Conservation (phyloP, 495 filamentous ascomycete species). For the Lasiosphaeris hirsuta region DNA sequence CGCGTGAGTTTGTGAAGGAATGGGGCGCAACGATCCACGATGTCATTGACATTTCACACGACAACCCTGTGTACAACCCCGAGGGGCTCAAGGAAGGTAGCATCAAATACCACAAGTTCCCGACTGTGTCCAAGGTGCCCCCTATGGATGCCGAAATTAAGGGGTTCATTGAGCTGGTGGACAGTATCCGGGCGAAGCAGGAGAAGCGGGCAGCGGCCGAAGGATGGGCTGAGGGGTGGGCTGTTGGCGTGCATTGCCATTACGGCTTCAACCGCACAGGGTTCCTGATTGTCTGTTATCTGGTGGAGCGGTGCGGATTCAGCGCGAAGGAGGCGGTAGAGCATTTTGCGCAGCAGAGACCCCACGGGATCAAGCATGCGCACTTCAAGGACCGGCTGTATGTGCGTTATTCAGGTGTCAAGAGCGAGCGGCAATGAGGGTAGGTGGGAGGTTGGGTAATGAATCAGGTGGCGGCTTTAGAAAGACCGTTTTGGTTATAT, state of each 20-base stretch:
- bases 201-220: constrained; percentile 36
- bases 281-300: constrained; percentile 85
- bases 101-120: constrained; percentile 80
- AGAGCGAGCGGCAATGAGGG: constrained; percentile 8
- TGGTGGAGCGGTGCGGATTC: constrained; percentile 76
- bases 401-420: constrained; percentile 60
- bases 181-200: constrained; percentile 58
- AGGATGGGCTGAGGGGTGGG: constrained; percentile 37
- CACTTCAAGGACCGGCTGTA: constrained; percentile 87
- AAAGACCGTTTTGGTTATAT: not conserved
- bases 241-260: constrained; percentile 88
- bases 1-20: constrained; percentile 64
- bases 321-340: constrained; percentile 74
- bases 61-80: constrained; percentile 80
- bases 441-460: not conserved
- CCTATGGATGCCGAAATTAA: constrained; percentile 72
- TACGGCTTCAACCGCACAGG: constrained; percentile 93
- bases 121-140: constrained; percentile 88
- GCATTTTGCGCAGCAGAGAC: constrained; percentile 67
- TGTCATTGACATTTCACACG: constrained; percentile 85
- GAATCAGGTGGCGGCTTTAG: too few relatives aligned
- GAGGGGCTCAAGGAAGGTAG: constrained; percentile 67
- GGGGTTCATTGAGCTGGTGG: constrained; percentile 75
- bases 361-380: constrained; percentile 82
- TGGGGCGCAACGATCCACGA: constrained; percentile 65